Conservation (phyloP, 1,139 yeast species). For the Meyerozyma sp. region DNA sequence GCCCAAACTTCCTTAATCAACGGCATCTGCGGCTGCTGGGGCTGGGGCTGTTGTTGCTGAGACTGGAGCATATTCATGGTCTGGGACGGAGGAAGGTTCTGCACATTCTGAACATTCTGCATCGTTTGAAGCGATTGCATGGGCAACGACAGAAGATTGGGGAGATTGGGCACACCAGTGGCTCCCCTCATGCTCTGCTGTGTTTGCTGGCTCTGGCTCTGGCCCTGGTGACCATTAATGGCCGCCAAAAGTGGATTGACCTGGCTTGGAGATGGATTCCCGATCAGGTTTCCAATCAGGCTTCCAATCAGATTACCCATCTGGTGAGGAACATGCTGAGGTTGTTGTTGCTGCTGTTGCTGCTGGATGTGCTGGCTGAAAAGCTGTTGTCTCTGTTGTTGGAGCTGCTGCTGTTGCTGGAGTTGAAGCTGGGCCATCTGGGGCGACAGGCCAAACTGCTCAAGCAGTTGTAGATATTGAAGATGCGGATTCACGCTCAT, state of each 20-base stretch:
- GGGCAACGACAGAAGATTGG: background rate
- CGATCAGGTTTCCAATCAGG: conserved; percentile 12
- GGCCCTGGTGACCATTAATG: conserved; percentile 14
- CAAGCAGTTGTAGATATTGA: conserved; percentile 37
- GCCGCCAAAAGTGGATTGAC: conserved; percentile 31
- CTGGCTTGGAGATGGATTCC: background rate
- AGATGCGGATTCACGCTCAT: conserved; percentile 38
- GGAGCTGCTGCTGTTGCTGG: conserved; percentile 32
- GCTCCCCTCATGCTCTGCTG: background rate
- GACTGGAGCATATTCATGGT: conserved; percentile 4
- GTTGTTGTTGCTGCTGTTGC: conserved; percentile 10
- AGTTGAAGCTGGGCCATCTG: conserved; percentile 35
- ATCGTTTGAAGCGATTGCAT: background rate
- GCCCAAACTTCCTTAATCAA: conserved; percentile 75
- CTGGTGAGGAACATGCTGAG: conserved; percentile 19
- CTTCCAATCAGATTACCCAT: conserved; percentile 10
- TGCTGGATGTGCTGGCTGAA: conserved; percentile 27
- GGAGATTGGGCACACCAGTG: background rate
- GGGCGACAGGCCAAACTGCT: conserved; percentile 31
- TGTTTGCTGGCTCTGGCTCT: background rate
- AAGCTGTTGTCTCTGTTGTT: conserved; percentile 37
- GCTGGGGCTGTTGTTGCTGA: conserved; percentile 3
- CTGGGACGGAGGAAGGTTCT: background rate
- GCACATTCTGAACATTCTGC: background rate
- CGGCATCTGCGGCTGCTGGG: conserved; percentile 27